Conservation (phyloP, 345 rosid genomes). For the Boechera retrofracta region DNA sequence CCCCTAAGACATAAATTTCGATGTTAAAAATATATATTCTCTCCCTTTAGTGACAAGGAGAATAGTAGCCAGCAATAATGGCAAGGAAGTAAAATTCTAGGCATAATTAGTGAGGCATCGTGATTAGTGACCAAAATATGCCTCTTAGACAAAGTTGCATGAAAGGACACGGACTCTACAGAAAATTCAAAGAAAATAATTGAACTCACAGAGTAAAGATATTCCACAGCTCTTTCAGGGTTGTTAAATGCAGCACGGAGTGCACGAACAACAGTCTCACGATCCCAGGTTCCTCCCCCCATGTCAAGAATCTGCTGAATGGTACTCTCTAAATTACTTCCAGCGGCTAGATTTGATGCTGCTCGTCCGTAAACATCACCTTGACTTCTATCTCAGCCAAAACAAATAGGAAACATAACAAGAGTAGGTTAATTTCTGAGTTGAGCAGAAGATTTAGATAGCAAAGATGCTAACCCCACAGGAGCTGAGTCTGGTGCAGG, state of each 20-base stretch:
- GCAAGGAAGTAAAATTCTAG: neutral
- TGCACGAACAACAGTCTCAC: constrained; percentile 84
- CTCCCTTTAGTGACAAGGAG: neutral
- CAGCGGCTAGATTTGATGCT: constrained; percentile 89
- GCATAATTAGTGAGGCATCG: constrained; percentile 9
- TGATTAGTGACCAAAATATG: constrained; percentile 19
- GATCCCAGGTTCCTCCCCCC: constrained; percentile 97
- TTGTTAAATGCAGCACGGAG: constrained; percentile 95
- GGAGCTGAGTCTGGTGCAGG: constrained; percentile 52
- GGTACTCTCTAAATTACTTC: constrained; percentile 74
- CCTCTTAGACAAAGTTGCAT: neutral
- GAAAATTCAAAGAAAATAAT: neutral
- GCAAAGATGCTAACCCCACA: constrained; percentile 41
- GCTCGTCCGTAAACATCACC: constrained; percentile 74
- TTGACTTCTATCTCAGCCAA: constrained; percentile 57
- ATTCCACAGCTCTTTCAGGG: constrained; percentile 98
- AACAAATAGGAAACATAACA: neutral
- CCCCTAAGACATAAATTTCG: constrained; percentile 30
- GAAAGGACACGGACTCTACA: neutral
- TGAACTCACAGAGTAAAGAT: constrained; percentile 77
- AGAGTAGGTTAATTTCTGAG: constrained; percentile 21
- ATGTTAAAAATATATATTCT: neutral
- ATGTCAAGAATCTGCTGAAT: constrained; percentile 93
- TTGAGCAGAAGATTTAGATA: constrained; percentile 27
- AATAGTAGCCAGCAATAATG: constrained; percentile 11